phyloP scores from a whole-genome alignment of 2,329 filamentous ascomycete genomes.

The Colletotrichum chrysophilum region DNA sequence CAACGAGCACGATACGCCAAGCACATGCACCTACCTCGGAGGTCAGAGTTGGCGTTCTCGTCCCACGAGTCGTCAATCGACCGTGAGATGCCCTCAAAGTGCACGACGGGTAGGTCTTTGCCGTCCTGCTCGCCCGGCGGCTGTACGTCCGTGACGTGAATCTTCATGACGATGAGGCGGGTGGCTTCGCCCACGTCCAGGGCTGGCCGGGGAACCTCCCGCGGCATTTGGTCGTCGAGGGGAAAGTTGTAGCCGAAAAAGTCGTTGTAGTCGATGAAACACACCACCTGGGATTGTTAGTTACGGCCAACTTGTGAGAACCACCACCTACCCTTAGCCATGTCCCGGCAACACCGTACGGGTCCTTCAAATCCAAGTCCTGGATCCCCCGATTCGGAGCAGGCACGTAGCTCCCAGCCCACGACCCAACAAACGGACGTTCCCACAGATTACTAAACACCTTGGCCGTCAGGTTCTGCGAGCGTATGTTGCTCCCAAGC shows the following conservation, averaged over 20 bases:
- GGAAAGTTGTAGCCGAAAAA: conserved; percentile 76
- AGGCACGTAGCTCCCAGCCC: conserved; percentile 53
- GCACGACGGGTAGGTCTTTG: conserved; percentile 65
- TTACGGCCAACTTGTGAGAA: neutral
- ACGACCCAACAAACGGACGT: conserved; percentile 60
- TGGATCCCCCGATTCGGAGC: conserved; percentile 37
- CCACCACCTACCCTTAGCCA: conserved; percentile 68
- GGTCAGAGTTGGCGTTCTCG: conserved; percentile 69
- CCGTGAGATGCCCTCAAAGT: conserved; percentile 68
- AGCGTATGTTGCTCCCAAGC: conserved; percentile 65
- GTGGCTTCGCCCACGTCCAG: conserved; percentile 71
- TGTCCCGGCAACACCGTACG: conserved; percentile 73
- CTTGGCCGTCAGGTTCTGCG: conserved; percentile 49
- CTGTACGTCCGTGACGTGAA: conserved; percentile 67
- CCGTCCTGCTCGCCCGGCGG: conserved; percentile 63
- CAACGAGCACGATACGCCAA: conserved; percentile 2
- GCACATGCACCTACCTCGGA: conserved; percentile 58
- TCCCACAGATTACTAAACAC: conserved; percentile 60
- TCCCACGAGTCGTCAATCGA: conserved; percentile 70
- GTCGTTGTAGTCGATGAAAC: conserved; percentile 71
- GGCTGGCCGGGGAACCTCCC: conserved; percentile 47
- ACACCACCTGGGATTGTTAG: conserved; percentile 39
- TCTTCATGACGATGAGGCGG: conserved; percentile 71
- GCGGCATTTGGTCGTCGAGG: conserved; percentile 41
- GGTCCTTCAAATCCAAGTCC: conserved; percentile 62